Conservation (phyloP, 225 moss, liverwort and hornwort genomes). For the Rhytidiadelphus loreus region DNA sequence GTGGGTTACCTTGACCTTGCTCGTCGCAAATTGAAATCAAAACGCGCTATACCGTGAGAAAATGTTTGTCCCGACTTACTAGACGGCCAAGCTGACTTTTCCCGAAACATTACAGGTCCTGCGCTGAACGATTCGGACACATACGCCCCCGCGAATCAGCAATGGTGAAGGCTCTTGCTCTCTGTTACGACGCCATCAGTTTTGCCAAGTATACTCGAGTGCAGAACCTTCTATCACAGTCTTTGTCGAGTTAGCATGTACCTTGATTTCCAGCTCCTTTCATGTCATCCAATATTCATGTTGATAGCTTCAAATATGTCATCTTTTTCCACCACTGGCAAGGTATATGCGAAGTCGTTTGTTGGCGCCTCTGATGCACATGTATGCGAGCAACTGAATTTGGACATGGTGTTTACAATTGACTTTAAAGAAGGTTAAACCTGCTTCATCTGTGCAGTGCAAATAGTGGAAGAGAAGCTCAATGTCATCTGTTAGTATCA, state of each 20-base stretch:
- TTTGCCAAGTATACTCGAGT: conserved; percentile 63
- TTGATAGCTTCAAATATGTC: background rate
- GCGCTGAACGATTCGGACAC: conserved; percentile 45
- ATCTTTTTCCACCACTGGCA: background rate
- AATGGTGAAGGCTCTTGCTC: conserved; percentile 71
- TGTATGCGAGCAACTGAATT: background rate
- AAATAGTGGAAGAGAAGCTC: conserved; percentile 16
- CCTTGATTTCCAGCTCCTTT: background rate
- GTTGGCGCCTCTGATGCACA: background rate
- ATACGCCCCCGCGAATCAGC: conserved; percentile 53
- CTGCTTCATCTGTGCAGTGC: conserved; percentile 39
- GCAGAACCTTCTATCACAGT: background rate
- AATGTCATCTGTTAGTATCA: conserved; percentile 68
- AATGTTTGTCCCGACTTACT: background rate
- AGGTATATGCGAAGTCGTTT: background rate
- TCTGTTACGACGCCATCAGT: conserved; percentile 66
- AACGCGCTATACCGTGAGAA: background rate
- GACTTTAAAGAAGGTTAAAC: background rate
- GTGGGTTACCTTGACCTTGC: conserved; percentile 22
- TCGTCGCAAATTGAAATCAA: background rate
- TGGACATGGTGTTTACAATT: background rate
- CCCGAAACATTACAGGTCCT: conserved; percentile 6
- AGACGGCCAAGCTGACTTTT: background rate
- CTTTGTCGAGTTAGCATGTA: background rate
- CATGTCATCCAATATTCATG: background rate